Evolutionary conservation across 768 basidiomycete genomes (phyloP), one percentile per base, ranked within the genome.

Genomic region (Phlebiopsis gigantea): DNA sequence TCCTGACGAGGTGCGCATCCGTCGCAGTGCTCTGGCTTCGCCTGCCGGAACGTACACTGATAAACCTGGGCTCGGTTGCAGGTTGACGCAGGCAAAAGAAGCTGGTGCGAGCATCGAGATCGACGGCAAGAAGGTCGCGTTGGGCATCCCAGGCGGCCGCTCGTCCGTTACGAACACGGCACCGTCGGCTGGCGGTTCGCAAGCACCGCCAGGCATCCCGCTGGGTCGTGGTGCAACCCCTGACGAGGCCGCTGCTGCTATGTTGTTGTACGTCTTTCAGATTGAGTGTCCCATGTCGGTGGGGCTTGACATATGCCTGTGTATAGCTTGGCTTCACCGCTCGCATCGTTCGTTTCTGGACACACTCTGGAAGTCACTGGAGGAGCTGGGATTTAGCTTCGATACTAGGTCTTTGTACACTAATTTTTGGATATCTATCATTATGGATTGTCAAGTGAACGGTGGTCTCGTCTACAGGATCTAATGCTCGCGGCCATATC

Each of bases 331-430:
- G 83, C 82, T 0, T 90, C 87, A 14, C 88, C 88, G 9, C 73
- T 93, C 22, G 87, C 89, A 14, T 82, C 85, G 2, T 93, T 88
- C 66, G 85, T 93, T 54, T 82, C 79, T 46, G 90, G 90, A 7
- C 91, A 92, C 71, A 91, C 88, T 15, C 74, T 93, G 53, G 89
- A 91, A 69, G 87, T 89, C 21, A 92, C 90, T 34, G 90, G 90
- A 30, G 91, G 91, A 42, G 76, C 77, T 53, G 88, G 88, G 34
- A 90, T 91, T 55, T 89, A 44, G 25, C 14, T 15, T 7, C 17
- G 29, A n/a, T 30, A n/a, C 4, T 19, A 14, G 26, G 15, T 26
- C 22, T 12, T 48, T 34, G 34, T 39, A 39, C 34, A 39, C 17
- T 39, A 39, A 3, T 39, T 12, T 17, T 17, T 17, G 17, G 17